Evolutionary conservation across 2,329 filamentous ascomycete genomes (phyloP), one percentile per base, ranked within the genome.

Genomic region (Didymella glomerata): DNA sequence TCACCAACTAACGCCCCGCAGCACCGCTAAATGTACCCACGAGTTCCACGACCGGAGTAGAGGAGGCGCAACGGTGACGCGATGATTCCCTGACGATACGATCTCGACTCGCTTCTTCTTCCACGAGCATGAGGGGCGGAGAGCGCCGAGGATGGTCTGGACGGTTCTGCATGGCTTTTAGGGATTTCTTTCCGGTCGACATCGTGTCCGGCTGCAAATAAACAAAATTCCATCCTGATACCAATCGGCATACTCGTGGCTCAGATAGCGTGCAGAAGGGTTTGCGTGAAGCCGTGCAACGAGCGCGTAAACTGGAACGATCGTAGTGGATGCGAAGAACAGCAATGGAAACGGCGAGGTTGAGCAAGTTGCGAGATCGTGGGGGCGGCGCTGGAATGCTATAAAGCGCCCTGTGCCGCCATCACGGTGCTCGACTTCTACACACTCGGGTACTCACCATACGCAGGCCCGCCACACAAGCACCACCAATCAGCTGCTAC

Each of bases 21-120:
- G 73, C 73, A 76, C 71, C 73, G 73, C 69, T 76, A 75, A 73
- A 73, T 64, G 32, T 60, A 55, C 60, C 57, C 50, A 66, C 64
- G 54, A 66, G 50, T 59, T 57, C 60, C 62, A 67, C 50, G 67
- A 61, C 65, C 62, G 66, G 68, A 70, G 66, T 64, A 68, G 68
- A 62, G 59, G 60, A 64, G 68, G 71, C 68, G 70, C 64, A 66
- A 70, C 48, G 67, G 65, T 65, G 61, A 66, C 62, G 61, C 67
- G 65, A 72, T 67, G 70, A 74, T 63, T 65, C 67, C 66, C 63
- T 66, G 64, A 70, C 67, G 65, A 67, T 60, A 66, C 64, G 62
- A 63, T 61, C 57, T 53, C 64, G 63, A 63, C 62, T 57, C 54
- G 52, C 54, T 57, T 62, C 60, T 53, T 60, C 58, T 61, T 56